Evolutionary conservation across 106 monocot species (phyloP), one percentile per base, ranked within the genome.

Genomic region (Acorus gramineus): DNA sequence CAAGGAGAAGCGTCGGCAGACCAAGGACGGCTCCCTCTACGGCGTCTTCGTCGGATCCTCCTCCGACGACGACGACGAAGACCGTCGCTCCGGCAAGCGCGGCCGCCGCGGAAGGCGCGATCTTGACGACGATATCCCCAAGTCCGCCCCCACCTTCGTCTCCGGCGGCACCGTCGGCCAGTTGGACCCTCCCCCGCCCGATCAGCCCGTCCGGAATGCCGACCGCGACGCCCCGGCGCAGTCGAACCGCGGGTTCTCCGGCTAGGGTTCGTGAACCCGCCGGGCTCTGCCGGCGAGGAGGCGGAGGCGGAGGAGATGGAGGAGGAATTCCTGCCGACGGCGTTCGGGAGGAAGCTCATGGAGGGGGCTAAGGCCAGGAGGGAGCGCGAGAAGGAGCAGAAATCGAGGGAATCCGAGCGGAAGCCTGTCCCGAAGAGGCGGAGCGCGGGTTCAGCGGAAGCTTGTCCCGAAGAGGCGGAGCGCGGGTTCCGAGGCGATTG

Each of bases 61-160:
- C 58, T 79, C 75, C 58, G 79, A 73, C 12, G 72, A 70, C 52
- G 76, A 73, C 62, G 74, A 73, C 42, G 82, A 76, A 9, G 63
- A 64, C 45, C 64, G 50, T 44, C 44, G 64, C 6, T 76, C 28
- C 28, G 28, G 28, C 28, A 28, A 28, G 28, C 28, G 28, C 28
- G 28, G 78, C 46, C 59, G 70, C 11, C 77, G 83, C 66, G 62
- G 79, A 53, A 60, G 59, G 62, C 44, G 73, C 12, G 70, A 73
- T 46, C 72, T 78, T 59, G 65, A 78, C 49, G 61, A 53, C 4
- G 90, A 87, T 48, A 69, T 87, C 69, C 61, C 84, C 47, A 87
- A 84, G 74, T 90, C 90, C 45, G 90, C 90, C 8, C 76, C 28
- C 28, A 28, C 82, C 1, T 90, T 94, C 66, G 76, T 89, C 63